These are phyloP conservation scores for Phytophthora tubulina DNA, from an alignment of 352 stramenopile genomes.

Conservation along the genomic window DNA sequence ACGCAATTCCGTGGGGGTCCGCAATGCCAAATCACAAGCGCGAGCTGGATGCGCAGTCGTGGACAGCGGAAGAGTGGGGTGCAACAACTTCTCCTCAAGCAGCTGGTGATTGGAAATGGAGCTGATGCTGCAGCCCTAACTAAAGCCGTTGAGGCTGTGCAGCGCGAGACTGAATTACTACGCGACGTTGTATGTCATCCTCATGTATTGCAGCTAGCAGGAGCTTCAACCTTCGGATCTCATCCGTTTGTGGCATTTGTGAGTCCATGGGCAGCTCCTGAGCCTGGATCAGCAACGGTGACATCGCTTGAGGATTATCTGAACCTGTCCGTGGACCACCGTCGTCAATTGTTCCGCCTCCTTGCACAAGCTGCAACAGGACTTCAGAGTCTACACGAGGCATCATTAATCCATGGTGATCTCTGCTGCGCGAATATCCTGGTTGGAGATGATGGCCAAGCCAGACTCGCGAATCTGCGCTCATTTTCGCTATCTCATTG, in stretches of 20 bases:
- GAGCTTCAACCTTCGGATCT: slow-evolving; percentile 56
- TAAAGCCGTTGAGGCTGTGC: slow-evolving; percentile 41
- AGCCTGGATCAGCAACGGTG: slow-evolving; percentile 32
- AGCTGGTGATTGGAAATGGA: slow-evolving; percentile 28
- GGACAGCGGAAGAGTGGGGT: slow-evolving; percentile 36
- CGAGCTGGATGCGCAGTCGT: slow-evolving; percentile 40
- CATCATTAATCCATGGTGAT: slow-evolving; percentile 55
- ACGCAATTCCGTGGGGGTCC: slow-evolving; percentile 41
- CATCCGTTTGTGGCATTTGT: slow-evolving; percentile 68
- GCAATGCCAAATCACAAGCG: slow-evolving; percentile 42
- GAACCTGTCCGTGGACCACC: slow-evolving; percentile 50
- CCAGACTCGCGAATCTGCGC: slow-evolving; percentile 59
- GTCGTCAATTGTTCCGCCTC: slow-evolving; percentile 48
- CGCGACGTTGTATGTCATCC: slow-evolving; percentile 52
- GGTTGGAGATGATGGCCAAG: slow-evolving; percentile 66
- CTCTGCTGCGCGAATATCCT: slow-evolving; percentile 68
- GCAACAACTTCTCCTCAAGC: slow-evolving; percentile 59
- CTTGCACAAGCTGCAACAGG: slow-evolving; percentile 59
- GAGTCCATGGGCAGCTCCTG: slow-evolving; percentile 44
- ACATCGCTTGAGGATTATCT: slow-evolving; percentile 71
- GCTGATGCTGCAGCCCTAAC: neutral
- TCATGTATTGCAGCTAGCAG: slow-evolving; percentile 65
- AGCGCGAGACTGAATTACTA: slow-evolving; percentile 53
- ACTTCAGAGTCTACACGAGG: slow-evolving; percentile 66
- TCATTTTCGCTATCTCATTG: slow-evolving; percentile 48